phyloP scores from a whole-genome alignment of 2,329 filamentous ascomycete genomes.

The Sarocladium kiliense region DNA sequence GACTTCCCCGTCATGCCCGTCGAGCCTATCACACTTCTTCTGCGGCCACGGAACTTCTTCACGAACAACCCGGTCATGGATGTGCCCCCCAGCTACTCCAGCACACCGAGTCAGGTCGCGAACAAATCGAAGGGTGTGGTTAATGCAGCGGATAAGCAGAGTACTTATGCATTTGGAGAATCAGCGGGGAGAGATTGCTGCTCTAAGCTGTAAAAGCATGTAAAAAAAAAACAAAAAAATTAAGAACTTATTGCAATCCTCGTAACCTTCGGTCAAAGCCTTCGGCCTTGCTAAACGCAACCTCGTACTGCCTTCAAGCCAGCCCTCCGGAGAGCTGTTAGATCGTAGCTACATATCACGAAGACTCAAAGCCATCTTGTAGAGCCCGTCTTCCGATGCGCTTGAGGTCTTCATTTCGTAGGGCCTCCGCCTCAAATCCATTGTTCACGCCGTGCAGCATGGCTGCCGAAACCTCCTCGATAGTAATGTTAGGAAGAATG shows the following conservation, averaged over 20 bases:
- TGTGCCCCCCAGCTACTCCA: slow-evolving; percentile 70
- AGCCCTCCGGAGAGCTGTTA: no score
- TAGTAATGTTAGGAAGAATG: no score
- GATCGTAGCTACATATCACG: no score
- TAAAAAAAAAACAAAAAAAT: neutral
- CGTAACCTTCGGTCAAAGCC: no score
- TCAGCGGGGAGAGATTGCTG: neutral
- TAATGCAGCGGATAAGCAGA: slow-evolving; percentile 44
- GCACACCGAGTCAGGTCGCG: slow-evolving; percentile 64
- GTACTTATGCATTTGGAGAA: slow-evolving; percentile 27
- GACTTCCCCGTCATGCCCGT: slow-evolving; percentile 92
- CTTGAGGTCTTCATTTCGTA: neutral
- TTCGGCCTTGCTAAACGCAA: no score
- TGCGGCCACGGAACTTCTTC: slow-evolving; percentile 82
- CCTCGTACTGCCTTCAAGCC: no score
- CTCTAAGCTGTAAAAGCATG: neutral
- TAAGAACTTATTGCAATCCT: neutral
- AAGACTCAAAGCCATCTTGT: neutral
- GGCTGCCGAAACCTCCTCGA: no score
- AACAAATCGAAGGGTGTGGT: slow-evolving; percentile 31
- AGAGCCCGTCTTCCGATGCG: neutral
- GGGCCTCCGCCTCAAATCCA: no score
- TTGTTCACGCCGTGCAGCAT: no score
- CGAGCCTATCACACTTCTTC: slow-evolving; percentile 75
- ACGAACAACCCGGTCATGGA: slow-evolving; percentile 72